Evolutionary conservation across 257 asterid species (phyloP), one percentile per base, ranked within the genome.

Genomic region (Dorcoceras hygrometricum): DNA sequence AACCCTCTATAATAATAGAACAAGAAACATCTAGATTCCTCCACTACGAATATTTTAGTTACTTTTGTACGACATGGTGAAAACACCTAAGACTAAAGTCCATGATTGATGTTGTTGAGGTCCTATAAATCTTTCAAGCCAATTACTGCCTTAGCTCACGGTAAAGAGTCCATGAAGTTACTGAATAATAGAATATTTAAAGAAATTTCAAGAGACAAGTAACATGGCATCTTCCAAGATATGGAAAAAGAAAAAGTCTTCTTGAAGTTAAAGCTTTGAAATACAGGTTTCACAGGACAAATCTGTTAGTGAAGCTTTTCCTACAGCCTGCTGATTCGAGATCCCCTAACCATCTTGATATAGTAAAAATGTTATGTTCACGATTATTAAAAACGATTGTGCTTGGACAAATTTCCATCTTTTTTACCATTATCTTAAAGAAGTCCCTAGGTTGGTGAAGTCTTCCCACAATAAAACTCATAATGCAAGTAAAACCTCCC

Each of bases 401-500:
- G 59, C 23, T 66, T 23, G 26, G 46, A 46, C 22, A 59, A 23
- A 29, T 9, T 23, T 50, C 16, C 61, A 39, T 59, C 34, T 3
- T 66, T 43, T 56, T 31, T 5, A 43, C 25, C 53, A 34, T 34
- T 10, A 34, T 34, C 43, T 34, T 55, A 61, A 34, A n/a, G 31
- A 19, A 39, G 27, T 56, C 57, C 59, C 39, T 28, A 23, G 4
- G 48, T 59, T 23, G 14, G 4, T 62, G 48, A 55, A 39, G 9
- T 50, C 24, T 24, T 48, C 32, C 24, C 63, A 72, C 62, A 65
- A 9, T 27, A 57, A 22, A 67, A 43, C 55, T 29, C 19, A 62
- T 64, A 67, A 54, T 32, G 59, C 31, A 36, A 20, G 31, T 32
- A 22, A 43, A 63, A 39, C 67, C 57, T 48, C 23, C 66, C 51